Evolutionary conservation across 2,329 filamentous ascomycete species (phyloP), one percentile per base, ranked within the genome.

Genomic region (Pyrenophora teres): DNA sequence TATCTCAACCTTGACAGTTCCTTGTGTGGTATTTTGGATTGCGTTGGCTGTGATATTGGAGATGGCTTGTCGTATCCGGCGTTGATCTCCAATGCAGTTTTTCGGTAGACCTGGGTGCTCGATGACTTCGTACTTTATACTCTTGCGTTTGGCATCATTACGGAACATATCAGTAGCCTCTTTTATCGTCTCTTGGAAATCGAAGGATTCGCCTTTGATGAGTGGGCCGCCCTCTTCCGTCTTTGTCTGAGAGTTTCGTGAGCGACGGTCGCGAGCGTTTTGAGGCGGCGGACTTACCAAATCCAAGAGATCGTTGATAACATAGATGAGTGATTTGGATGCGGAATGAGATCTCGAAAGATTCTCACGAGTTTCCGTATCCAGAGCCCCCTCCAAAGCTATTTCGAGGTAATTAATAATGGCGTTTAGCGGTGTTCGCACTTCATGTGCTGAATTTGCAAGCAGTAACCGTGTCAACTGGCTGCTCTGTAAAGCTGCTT

Each of bases 371-470:
- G 90, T 96, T 67, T 96, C 92, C 13, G 84, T 78, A 57, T 96
- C 92, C 3, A 96, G 77, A 0, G 80, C 77, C 0, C 91, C 90
- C 74, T 96, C 92, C 1, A 96, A 76, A 0, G 92, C 92, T 58
- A 96, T 96, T 63, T 96, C 92, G 1, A 96, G 81, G 61, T 95
- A 96, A 63, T 96, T 96, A 73, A 96, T 95, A 65, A 96, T 96
- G 13, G 92, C 92, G 65, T 96, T 96, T 2, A 96, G 76, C 0
- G 92, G 92, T 0, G 92, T 96, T 42, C 92, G 87, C 7, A 96
- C 90, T 76, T 96, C 92, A 59, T 96, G 92, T 0, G 92, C 92
- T 0, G 91, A 95, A 59, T 96, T 96, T 4, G 91, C 89, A 18
- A 96, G 78, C 1, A 96, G 75, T 3, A 96, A 74, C 40, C 85